These are phyloP conservation scores for Candida gorgasii DNA, from an alignment of 805 yeast genomes.

Conservation along the genomic window DNA sequence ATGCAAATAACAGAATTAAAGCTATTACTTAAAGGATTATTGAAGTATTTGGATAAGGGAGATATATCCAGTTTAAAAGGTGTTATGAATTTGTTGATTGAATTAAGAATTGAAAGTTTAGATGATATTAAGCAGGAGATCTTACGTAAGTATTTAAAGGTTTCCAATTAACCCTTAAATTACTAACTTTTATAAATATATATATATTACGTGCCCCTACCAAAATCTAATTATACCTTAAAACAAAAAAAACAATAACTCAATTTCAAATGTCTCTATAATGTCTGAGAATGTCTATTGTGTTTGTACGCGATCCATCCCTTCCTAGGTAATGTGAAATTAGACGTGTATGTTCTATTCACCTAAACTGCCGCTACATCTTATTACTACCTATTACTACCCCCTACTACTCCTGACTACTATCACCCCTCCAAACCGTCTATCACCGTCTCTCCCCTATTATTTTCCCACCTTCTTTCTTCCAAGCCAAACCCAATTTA, in stretches of 20 bases:
- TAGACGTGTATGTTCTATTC: no score
- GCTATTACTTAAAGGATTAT: conserved; percentile 30
- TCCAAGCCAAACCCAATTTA: background rate
- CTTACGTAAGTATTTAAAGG: background rate
- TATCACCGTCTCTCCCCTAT: no score
- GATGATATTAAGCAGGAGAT: background rate
- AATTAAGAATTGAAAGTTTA: background rate
- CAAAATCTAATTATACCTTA: no score
- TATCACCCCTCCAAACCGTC: background rate
- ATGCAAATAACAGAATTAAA: conserved; percentile 66
- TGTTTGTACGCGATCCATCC: no score
- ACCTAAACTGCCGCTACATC: no score
- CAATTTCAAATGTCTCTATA: no score
- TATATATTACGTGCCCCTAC: background rate
- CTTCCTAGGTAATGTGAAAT: no score
- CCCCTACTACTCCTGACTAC: no score
- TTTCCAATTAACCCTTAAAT: background rate
- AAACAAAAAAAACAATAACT: no score
- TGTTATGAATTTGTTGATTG: conserved; percentile 2
- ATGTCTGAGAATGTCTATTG: no score
- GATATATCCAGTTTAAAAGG: background rate
- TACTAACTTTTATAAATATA: background rate
- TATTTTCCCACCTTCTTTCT: no score
- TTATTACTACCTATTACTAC: no score
- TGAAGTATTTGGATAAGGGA: conserved; percentile 1